Evolutionary conservation across 139 green algal species (phyloP).

Genomic region (Coccomyxa sp.): DNA sequence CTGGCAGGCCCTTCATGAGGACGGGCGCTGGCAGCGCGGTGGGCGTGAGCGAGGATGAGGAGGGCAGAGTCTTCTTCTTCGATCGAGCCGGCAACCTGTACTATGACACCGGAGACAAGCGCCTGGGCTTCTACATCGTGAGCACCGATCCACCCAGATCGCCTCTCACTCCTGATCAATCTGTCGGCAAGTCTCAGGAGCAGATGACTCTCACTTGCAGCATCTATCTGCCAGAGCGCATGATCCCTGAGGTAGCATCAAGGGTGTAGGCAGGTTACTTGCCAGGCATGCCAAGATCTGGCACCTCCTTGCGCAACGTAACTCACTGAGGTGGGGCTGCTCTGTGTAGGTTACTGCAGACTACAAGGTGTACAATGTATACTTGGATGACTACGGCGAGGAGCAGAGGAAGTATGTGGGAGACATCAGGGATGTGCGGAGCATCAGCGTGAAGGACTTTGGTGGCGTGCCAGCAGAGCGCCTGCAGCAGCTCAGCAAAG

Average conservation of each 20-base stretch:
- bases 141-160: too few species aligned
- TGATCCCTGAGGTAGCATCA: not conserved
- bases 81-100: slow-evolving; percentile 49
- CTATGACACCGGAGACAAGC: slow-evolving; percentile 42
- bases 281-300: not conserved
- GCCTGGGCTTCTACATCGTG: slow-evolving; percentile 39
- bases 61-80: slow-evolving; percentile 36
- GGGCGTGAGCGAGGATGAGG: slow-evolving; percentile 22
- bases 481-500: slow-evolving; percentile 13
- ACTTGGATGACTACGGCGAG: slow-evolving; percentile 23
- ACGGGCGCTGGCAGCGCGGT: slow-evolving; percentile 43
- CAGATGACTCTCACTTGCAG: too few species aligned
- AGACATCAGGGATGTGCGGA: slow-evolving; percentile 30
- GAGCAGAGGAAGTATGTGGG: slow-evolving; percentile 26
- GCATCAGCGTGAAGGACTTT: slow-evolving; percentile 23
- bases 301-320: not conserved
- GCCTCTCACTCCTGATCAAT: too few species aligned
- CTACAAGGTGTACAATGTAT: slow-evolving; percentile 35
- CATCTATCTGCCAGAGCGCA: too few species aligned
- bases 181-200: too few species aligned
- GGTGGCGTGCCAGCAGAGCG: slow-evolving; percentile 28
- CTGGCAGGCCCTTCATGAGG: slow-evolving; percentile 24
- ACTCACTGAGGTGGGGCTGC: too few species aligned
- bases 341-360: slow-evolving; percentile 19
- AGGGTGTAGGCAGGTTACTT: not conserved